Evolutionary conservation across 1,284 basidiomycete species (phyloP).

Genomic region (Ceratobasidium sp.): DNA sequence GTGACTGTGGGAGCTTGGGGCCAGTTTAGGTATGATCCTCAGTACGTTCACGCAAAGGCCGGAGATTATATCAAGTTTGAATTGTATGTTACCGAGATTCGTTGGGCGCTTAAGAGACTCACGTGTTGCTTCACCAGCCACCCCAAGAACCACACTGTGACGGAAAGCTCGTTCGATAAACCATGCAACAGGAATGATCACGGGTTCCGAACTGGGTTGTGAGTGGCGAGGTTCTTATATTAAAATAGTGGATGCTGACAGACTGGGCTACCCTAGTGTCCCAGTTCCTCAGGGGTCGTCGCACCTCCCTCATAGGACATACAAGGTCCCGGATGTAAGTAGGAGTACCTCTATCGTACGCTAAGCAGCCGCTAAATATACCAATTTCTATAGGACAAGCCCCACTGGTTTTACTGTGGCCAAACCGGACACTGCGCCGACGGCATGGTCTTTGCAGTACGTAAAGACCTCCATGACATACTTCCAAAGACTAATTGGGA

Average conservation of each 20-base stretch:
- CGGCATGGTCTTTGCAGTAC: slow-evolving; percentile 38
- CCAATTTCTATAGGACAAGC: background rate
- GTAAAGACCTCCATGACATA: background rate
- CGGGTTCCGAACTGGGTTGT: slow-evolving; percentile 29
- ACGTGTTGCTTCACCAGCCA: background rate
- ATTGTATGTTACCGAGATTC: background rate
- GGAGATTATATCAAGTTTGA: slow-evolving; percentile 33
- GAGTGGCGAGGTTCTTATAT: background rate
- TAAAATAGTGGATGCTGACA: background rate
- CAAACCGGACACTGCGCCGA: slow-evolving; percentile 24
- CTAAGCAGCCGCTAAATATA: background rate
- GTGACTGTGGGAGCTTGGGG: slow-evolving; percentile 5
- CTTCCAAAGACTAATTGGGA: background rate
- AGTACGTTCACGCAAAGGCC: slow-evolving; percentile 29
- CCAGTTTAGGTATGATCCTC: slow-evolving; percentile 20
- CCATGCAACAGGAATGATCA: background rate
- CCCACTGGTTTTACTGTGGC: slow-evolving; percentile 39
- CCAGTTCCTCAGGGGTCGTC: slow-evolving; percentile 9
- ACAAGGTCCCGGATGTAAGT: slow-evolving; percentile 22
- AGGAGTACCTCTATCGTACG: background rate
- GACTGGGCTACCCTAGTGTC: background rate
- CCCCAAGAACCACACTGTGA: slow-evolving; percentile 38
- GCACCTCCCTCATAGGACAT: slow-evolving; percentile 15
- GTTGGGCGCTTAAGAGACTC: background rate
- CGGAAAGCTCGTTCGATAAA: slow-evolving; percentile 33